Evolutionary conservation across 2,329 filamentous ascomycete genomes (phyloP), one percentile per base, ranked within the genome.

Genomic region (Talaromyces sp.): DNA sequence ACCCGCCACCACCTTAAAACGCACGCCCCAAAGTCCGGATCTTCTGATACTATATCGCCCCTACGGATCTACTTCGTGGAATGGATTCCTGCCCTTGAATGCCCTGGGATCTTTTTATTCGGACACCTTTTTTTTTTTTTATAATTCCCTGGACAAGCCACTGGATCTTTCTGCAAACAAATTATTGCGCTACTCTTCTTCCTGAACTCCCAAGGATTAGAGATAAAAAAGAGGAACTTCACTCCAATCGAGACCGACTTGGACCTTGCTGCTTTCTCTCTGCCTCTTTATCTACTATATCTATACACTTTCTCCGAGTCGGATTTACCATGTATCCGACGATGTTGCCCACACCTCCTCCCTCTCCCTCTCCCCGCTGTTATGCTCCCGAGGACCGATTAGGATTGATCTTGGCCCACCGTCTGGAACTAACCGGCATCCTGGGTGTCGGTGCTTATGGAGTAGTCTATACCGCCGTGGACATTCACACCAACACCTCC

Each of bases 381-480:
- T 77, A 83, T 65, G 75, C 84, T 51, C 91, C 92, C 37, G 90
- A 96, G 82, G 90, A 92, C 70, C 86, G 91, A 69, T 77, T 97
- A 80, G 92, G 93, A 73, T 85, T 87, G 64, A 81, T 93, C 63
- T 83, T 97, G 61, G 90, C 90, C 65, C 88, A 88, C 70, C 86
- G 89, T 70, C 82, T 97, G 64, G 87, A 93, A 77, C 80, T 97
- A 67, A 90, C 86, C 59, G 84, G 86, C 57, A 90, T 97, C 65
- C 83, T 97, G 57, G 94, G 94, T 61, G 90, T 93, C 46, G 94
- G 94, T 64, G 94, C 94, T 52, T 99, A 99, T 75, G 94, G 94
- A 60, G 92, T 97, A 37, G 94, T 99, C 22, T 97, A 97, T 78
- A 86, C 87, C 61, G 92, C 92, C 67, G 80, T 89, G 75, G 92